Percentiles rank a stretch among this genome's conserved stretches.
These are phyloP conservation scores for Cercospora janseana DNA, from an alignment of 2,329 filamentous ascomycete genomes.

Conservation along the genomic window DNA sequence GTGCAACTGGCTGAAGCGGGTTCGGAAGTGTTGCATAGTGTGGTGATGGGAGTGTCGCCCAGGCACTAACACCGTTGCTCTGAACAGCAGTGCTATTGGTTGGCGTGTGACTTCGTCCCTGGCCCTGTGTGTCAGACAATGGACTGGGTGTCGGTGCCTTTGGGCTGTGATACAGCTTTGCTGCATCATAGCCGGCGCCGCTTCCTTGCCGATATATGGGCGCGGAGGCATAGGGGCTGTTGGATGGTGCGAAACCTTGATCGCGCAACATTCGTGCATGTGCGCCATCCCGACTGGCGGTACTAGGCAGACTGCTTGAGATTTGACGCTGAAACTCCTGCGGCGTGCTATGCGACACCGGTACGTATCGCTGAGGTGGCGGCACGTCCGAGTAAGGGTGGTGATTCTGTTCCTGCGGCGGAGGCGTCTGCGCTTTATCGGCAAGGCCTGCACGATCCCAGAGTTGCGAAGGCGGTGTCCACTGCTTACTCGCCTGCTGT, in stretches of 20 bases:
- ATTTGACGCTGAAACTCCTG: slow-evolving; percentile 45
- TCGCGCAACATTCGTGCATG: slow-evolving; percentile 38
- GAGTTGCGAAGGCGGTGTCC: slow-evolving; percentile 40
- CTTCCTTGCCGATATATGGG: slow-evolving; percentile 22
- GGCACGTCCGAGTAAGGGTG: slow-evolving; percentile 21
- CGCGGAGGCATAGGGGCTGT: slow-evolving; percentile 16
- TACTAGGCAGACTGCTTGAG: slow-evolving; percentile 30
- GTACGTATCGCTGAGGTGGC: slow-evolving; percentile 17
- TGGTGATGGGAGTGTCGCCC: slow-evolving; percentile 25
- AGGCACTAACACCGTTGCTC: slow-evolving; percentile 10
- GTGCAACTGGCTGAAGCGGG: slow-evolving; percentile 1
- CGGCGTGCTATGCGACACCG: slow-evolving; percentile 41
- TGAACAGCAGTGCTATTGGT: slow-evolving; percentile 10
- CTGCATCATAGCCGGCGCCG: slow-evolving; percentile 31
- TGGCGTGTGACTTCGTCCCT: slow-evolving; percentile 25
- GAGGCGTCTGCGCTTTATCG: slow-evolving; percentile 23
- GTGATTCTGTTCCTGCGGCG: slow-evolving; percentile 20
- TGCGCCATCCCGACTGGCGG: slow-evolving; percentile 36
- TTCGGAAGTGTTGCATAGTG: slow-evolving; percentile 14
- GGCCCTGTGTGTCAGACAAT: slow-evolving; percentile 33
- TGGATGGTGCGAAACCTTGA: slow-evolving; percentile 29
- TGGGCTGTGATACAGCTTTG: slow-evolving; percentile 34
- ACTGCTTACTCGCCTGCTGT: slow-evolving; percentile 31
- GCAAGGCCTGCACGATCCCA: slow-evolving; percentile 29
- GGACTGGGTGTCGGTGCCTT: slow-evolving; percentile 37